A percentile compares a stretch with the other conserved stretches of the same genome.
phyloP scores from a whole-genome alignment of 371 early-diverging fungal species.

The Batkoa obscura region DNA sequence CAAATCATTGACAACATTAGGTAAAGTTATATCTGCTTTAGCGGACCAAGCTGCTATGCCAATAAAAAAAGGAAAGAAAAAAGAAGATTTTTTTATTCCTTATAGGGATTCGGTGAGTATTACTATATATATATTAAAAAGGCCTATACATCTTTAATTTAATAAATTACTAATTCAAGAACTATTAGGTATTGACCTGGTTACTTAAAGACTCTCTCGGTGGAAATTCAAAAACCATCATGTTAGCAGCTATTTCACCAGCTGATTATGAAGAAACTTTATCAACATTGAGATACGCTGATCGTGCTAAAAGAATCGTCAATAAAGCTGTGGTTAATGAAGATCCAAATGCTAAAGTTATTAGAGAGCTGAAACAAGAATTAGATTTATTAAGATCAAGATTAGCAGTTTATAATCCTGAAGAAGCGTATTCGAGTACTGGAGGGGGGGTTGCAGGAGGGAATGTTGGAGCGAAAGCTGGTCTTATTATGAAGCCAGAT shows the following conservation, averaged over 20 bases:
- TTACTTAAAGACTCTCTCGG: conserved; percentile 84
- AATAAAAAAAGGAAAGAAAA: conserved; percentile 24
- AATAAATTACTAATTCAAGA: background rate
- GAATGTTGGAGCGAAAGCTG: too few relatives aligned
- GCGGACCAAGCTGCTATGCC: conserved; percentile 44
- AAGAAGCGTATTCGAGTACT: conserved; percentile 15
- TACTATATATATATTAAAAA: too few relatives aligned
- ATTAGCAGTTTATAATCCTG: conserved; percentile 37
- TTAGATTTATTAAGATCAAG: conserved; percentile 41
- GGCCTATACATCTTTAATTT: too few relatives aligned
- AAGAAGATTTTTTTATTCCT: conserved; percentile 46
- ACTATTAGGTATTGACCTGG: conserved; percentile 63
- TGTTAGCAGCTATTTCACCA: conserved; percentile 76
- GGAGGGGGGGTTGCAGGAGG: conserved; percentile 4
- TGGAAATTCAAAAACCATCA: conserved; percentile 85
- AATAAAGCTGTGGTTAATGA: conserved; percentile 86
- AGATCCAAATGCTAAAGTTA: conserved; percentile 66
- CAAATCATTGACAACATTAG: conserved; percentile 79
- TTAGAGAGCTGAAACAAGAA: conserved; percentile 75
- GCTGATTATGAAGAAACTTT: conserved; percentile 68
- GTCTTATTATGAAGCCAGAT: conserved; percentile 5
- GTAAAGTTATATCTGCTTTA: conserved; percentile 92
- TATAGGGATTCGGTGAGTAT: conserved; percentile 69
- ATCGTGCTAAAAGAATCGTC: conserved; percentile 80
- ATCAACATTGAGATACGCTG: conserved; percentile 87